Conservation (phyloP, 495 filamentous ascomycete species). For the Aspergillus funiculosus region DNA sequence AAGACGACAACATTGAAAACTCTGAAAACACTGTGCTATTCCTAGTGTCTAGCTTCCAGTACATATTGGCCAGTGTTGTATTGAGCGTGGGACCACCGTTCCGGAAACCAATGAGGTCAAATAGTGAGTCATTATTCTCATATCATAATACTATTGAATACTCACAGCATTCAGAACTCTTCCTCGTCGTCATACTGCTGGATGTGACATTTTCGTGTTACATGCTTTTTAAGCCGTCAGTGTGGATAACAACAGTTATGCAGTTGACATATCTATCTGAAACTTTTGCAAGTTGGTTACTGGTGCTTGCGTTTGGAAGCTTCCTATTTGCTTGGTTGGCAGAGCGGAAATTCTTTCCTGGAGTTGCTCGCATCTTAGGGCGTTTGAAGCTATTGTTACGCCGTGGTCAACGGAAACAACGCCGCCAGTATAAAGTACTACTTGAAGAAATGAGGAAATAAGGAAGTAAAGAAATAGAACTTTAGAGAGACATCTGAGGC, state of each 20-base stretch:
- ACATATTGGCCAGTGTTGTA: conserved; percentile 81
- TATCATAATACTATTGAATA: neutral
- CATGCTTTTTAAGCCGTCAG: conserved; percentile 68
- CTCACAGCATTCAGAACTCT: conserved; percentile 55
- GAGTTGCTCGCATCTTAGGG: conserved; percentile 64
- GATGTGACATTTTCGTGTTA: conserved; percentile 61
- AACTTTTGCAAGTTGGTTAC: conserved; percentile 64
- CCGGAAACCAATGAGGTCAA: conserved; percentile 70
- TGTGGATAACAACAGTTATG: conserved; percentile 69
- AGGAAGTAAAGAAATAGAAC: neutral
- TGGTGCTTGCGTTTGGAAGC: conserved; percentile 60
- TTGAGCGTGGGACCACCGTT: conserved; percentile 87
- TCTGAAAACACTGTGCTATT: conserved; percentile 91
- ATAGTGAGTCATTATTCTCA: conserved; percentile 51
- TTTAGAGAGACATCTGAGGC: no score
- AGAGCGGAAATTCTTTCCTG: conserved; percentile 65
- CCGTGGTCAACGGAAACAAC: conserved; percentile 57
- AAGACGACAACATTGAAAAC: conserved; percentile 78
- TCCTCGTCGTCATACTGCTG: conserved; percentile 68
- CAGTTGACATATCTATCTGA: conserved; percentile 70
- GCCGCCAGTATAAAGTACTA: conserved; percentile 84
- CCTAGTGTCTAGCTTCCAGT: conserved; percentile 86
- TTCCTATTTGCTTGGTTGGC: conserved; percentile 61
- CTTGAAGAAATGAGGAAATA: conserved; percentile 56
- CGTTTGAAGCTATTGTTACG: conserved; percentile 48